Evolutionary conservation across 2,329 filamentous ascomycete species (phyloP), one percentile per base, ranked within the genome.

Genomic region (Paradendryphiella salina): DNA sequence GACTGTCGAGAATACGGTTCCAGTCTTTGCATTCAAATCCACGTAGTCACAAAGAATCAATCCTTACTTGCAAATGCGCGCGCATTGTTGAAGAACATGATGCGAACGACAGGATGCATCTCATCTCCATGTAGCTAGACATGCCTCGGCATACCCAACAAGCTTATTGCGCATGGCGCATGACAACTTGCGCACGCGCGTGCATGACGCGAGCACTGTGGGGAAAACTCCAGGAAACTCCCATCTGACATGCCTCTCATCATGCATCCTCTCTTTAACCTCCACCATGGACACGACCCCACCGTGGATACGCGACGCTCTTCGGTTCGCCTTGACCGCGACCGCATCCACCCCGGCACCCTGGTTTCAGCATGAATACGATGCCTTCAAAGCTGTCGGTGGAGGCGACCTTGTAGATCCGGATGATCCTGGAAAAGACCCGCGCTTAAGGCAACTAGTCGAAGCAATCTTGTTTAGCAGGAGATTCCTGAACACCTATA

Each of bases 401-500:
- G 44, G 50, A 28, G 56, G 49, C 32, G 49, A 62, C 5, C 53
- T 60, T n/a, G 43, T 59, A 18, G 60, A 64, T 41, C 61, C 65
- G 14, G 52, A 66, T n/a, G 66, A 73, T 36, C 68, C 70, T 13
- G 67, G 67, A 5, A 67, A 67, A 40, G 69, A 73, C 48, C 72
- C 70, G 5, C 56, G 69, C 20, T 71, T 73, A 43, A 56, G 63
- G 36, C 69, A 67, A 46, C 56, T 74, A 5, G 66, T 74, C 9
- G 67, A 73, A 32, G 70, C 64, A 9, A 67, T 76, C n/a, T 37
- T 72, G 26, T 77, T 71, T 54, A 70, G 71, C 3, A 58, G 74
- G 46, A 60, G 61, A 33, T 69, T 77, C 15, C 48, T 76, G 13
- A 43, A 66, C 8, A 73, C 67, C 0, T 79, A 78, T 43, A 77